Evolutionary conservation across 1,284 basidiomycete genomes (phyloP).

Genomic region (Vanrija sp.): DNA sequence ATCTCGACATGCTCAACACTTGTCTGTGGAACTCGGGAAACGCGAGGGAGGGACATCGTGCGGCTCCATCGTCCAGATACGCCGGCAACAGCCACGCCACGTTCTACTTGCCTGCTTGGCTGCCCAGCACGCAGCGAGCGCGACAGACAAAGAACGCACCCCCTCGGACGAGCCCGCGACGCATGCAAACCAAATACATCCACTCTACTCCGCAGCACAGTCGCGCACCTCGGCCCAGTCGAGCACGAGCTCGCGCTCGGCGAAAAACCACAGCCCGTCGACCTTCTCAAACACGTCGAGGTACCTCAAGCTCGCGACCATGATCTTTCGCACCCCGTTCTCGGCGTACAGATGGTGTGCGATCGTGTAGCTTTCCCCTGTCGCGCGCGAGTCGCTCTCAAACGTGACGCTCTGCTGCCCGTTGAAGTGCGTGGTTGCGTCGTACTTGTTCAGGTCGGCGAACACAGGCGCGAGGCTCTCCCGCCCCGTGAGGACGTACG

Average conservation of each 20-base stretch:
- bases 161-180: too few relatives aligned
- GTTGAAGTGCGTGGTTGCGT: neutral
- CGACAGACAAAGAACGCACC: too few relatives aligned
- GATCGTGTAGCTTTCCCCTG: neutral
- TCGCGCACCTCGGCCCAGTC: neutral
- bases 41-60: too few relatives aligned
- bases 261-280: neutral
- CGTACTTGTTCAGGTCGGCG: neutral
- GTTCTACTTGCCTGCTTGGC: too few relatives aligned
- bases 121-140: too few relatives aligned
- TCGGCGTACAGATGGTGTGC: neutral
- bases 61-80: too few relatives aligned
- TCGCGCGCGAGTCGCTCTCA: neutral
- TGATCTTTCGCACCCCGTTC: neutral
- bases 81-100: too few relatives aligned
- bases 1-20: too few relatives aligned
- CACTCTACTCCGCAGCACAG: neutral
- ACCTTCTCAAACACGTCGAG: neutral
- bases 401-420: neutral
- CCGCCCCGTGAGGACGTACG: neutral
- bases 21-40: too few relatives aligned
- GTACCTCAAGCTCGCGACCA: conserved; percentile 1
- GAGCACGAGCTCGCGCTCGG: neutral
- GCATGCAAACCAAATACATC: too few relatives aligned
- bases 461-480: neutral